Evolutionary conservation across 805 yeast genomes (phyloP).

Genomic region (Nakazawaea laoshanensis): DNA sequence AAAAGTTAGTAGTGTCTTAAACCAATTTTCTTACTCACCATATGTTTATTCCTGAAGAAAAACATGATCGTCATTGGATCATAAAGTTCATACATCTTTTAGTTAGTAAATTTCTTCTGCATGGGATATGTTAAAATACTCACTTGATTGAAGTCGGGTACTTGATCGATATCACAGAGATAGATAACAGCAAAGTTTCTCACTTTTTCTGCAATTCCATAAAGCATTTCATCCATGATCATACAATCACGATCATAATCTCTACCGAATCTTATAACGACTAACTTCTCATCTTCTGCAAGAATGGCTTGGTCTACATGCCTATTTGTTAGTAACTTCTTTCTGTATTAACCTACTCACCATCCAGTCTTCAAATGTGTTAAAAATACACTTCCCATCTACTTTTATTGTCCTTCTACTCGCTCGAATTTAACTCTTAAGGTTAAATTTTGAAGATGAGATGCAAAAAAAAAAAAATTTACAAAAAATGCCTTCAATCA

Average conservation of each 20-base stretch:
- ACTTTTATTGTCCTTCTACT: neutral
- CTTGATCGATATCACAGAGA: slow-evolving; percentile 81
- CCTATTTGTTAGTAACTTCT: slow-evolving; percentile 22
- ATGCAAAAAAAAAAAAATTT: neutral
- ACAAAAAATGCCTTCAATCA: slow-evolving; percentile 11
- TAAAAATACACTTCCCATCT: slow-evolving; percentile 74
- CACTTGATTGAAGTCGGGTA: slow-evolving; percentile 74
- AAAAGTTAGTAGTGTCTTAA: neutral
- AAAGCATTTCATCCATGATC: slow-evolving; percentile 84
- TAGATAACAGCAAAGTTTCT: slow-evolving; percentile 84
- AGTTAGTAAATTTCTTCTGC: neutral
- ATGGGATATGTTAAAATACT: slow-evolving; percentile 11
- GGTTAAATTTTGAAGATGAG: neutral
- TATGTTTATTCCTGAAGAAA: slow-evolving; percentile 85
- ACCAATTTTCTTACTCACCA: slow-evolving; percentile 29
- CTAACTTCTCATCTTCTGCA: slow-evolving; percentile 82
- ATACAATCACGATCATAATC: slow-evolving; percentile 72
- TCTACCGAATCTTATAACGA: slow-evolving; percentile 81
- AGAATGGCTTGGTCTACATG: slow-evolving; percentile 97
- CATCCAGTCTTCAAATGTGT: slow-evolving; percentile 81
- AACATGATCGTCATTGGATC: slow-evolving; percentile 94
- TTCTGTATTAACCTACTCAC: slow-evolving; percentile 12
- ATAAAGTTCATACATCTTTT: slow-evolving; percentile 73
- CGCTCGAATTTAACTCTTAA: too few species aligned
- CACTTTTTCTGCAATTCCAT: slow-evolving; percentile 71